Evolutionary conservation across 2,329 filamentous ascomycete genomes (phyloP).

Genomic region (Cercospora sp.): DNA sequence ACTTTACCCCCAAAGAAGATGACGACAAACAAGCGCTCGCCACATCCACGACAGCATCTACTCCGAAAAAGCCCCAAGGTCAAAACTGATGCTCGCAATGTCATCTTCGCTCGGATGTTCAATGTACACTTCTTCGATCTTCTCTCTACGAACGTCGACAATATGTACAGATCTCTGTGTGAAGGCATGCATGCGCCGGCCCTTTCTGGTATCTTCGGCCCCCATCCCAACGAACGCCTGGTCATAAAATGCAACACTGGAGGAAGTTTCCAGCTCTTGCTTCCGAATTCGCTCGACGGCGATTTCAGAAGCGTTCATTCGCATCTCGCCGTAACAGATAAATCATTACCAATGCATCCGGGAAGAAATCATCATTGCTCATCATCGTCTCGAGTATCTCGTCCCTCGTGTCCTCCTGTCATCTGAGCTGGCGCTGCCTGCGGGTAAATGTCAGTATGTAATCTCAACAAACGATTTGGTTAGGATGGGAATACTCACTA

Average conservation of each 20-base stretch:
- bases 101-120: neutral
- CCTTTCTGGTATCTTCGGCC: neutral
- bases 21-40: neutral
- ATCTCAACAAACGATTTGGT: neutral
- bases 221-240: neutral
- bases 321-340: slow-evolving; percentile 4
- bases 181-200: neutral
- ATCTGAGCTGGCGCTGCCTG: slow-evolving; percentile 31
- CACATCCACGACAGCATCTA: neutral
- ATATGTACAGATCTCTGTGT: slow-evolving; percentile 10
- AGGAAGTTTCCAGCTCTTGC: neutral
- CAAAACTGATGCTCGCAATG: neutral
- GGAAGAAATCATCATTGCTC: neutral
- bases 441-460: slow-evolving; percentile 18
- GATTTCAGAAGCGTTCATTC: neutral
- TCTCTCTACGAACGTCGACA: slow-evolving; percentile 4
- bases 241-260: neutral
- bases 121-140: neutral
- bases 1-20: slow-evolving; percentile 20
- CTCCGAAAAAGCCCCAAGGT: neutral
- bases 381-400: slow-evolving; percentile 24
- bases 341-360: neutral
- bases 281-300: neutral
- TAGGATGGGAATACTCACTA: slow-evolving; percentile 43
- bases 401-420: slow-evolving; percentile 28